Evolutionary conservation across 129 eudicot species (phyloP), one percentile per base, ranked within the genome.

Genomic region (Dittrichia graveolens): DNA sequence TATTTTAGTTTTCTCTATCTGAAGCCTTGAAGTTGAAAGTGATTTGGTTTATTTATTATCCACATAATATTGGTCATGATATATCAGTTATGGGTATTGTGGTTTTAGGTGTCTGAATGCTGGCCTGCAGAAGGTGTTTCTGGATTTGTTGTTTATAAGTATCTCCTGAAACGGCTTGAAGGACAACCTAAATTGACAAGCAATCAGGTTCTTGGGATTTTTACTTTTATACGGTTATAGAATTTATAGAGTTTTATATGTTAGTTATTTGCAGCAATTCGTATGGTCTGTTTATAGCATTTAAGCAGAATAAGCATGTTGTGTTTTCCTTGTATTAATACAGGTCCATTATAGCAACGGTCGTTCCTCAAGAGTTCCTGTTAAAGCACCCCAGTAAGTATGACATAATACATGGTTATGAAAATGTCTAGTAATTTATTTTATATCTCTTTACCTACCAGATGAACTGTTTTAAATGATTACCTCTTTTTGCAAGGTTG

Each of bases 171-270:
- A 60, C 69, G 83, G 16, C 83, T 79, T 67, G 71, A 67, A 48
- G 83, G 83, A 35, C 83, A 79, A 59, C 83, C 79, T 46, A 66
- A 73, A 52, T 49, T 79, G 73, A 79, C 73, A 15, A 48, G 50
- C 75, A 73, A 67, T 59, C 79, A 73, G 83, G 83, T 79, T 45
- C 50, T 11, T 49, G 37, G 24, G 42, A 16, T 31, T 34, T 52
- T 49, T 14, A 31, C 13, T 52, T 24, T 54, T 34, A 5, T 38
- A 9, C 2, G 31, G 31, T 24, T 24, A 24, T 24, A 24, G 31
- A 24, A 24, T 24, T 24, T 24, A 24, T 24, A 24, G 7, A 31
- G 15, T 61, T 62, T 50, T 12, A 8, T 53, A 52, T 47, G 13
- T 69, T 15, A n/a, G 38, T 52, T n/a, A 47, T 19, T 31, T 15